A percentile compares a stretch with the other conserved stretches of the same genome.
Conservation (phyloP, 495 filamentous ascomycete genomes). For the Neurospora sp. region DNA sequence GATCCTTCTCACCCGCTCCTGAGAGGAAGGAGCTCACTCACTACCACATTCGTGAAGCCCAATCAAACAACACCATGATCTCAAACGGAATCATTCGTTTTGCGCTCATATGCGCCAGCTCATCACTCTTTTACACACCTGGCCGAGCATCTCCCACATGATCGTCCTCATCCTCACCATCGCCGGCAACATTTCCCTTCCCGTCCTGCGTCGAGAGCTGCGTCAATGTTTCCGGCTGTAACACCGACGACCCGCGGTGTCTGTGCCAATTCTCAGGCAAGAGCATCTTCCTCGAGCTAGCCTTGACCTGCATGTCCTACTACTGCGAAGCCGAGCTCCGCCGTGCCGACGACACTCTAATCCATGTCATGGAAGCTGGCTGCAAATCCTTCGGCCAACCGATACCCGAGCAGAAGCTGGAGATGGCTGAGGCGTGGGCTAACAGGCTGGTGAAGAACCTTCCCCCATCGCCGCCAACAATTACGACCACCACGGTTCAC, state of each 20-base stretch:
- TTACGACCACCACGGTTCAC: not conserved
- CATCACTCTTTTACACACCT: not conserved
- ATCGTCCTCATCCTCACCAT: not conserved
- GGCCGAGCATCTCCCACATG: not conserved
- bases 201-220: constrained; percentile 19
- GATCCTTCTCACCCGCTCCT: not conserved
- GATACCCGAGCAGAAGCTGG: constrained; percentile 12
- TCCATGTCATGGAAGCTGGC: constrained; percentile 11
- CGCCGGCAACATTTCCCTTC: constrained; percentile 1
- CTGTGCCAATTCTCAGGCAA: constrained; percentile 15
- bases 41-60: not conserved
- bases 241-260: constrained; percentile 12
- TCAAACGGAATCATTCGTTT: not conserved
- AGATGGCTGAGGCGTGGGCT: constrained; percentile 12
- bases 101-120: not conserved
- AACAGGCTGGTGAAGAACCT: constrained; percentile 12
- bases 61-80: not conserved
- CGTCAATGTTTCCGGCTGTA: constrained; percentile 11
- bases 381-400: constrained; percentile 11
- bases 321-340: constrained; percentile 19
- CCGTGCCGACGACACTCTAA: constrained; percentile 10
- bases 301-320: constrained; percentile 20
- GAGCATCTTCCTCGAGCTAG: constrained; percentile 12
- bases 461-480: not conserved
- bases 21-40: not conserved